Evolutionary conservation across 176 grass and related monocot genomes (phyloP).

Genomic region (Zea mays): Zm-B73-REFERENCE-NAM-5.0 NC_050096.1:200450501-200451000

Average conservation of each 20-base stretch:
- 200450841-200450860: background rate
- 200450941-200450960: background rate
- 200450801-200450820: background rate
- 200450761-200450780: background rate
- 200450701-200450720: background rate
- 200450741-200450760: conserved; percentile 1
- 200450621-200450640: conserved; percentile 12
- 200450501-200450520: conserved; percentile 47
- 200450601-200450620: background rate
- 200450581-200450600: conserved; percentile 74
- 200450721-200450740: background rate
- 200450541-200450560: conserved; percentile 51
- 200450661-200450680: conserved; percentile 25
- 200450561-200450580: conserved; percentile 90
- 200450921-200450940: background rate
- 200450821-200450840: background rate
- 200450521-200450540: conserved; percentile 44
- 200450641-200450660: background rate
- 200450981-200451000: background rate
- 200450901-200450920: background rate
- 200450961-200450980: background rate
- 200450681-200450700: background rate
- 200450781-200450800: background rate
- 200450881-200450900: background rate
- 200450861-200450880: background rate